These are phyloP conservation scores for Harringtonia lauricola DNA, from an alignment of 2,329 filamentous ascomycete genomes.

Conservation along the genomic window DNA sequence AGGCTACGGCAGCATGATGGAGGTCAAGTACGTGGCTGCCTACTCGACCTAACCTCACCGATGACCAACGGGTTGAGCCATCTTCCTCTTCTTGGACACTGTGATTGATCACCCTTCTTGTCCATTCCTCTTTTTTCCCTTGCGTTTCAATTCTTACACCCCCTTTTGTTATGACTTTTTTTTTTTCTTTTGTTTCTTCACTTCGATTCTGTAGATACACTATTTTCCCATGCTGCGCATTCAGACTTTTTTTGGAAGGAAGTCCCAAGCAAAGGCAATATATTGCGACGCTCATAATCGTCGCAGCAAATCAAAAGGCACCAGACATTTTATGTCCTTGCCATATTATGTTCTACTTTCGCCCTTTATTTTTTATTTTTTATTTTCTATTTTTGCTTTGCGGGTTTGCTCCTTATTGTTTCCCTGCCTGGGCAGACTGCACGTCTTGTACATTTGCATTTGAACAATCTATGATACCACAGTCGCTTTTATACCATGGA, in stretches of 20 bases:
- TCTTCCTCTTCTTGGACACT: not conserved
- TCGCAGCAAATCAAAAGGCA: not conserved
- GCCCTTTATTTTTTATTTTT: not conserved
- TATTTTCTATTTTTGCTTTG: too few relatives aligned
- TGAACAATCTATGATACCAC: constrained; percentile 3
- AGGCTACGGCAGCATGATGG: constrained; percentile 17
- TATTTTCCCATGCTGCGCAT: too few relatives aligned
- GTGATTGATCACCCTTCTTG: not conserved
- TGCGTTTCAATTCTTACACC: not conserved
- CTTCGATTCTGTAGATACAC: too few relatives aligned
- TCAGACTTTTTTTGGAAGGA: too few relatives aligned
- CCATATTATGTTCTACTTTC: too few relatives aligned
- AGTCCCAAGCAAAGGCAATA: not conserved
- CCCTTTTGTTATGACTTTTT: not conserved
- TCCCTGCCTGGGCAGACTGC: too few relatives aligned
- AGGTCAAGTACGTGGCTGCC: constrained; percentile 18
- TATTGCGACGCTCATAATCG: too few relatives aligned
- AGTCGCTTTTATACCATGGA: not conserved
- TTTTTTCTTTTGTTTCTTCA: not conserved
- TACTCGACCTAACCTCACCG: constrained; percentile 9
- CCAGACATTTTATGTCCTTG: too few relatives aligned
- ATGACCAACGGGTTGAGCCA: not conserved
- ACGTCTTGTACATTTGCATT: too few relatives aligned
- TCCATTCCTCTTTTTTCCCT: not conserved
- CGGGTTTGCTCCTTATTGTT: too few relatives aligned